phyloP scores from a whole-genome alignment of 2,329 filamentous ascomycete species.

The Trichocomaceae sp. region DNA sequence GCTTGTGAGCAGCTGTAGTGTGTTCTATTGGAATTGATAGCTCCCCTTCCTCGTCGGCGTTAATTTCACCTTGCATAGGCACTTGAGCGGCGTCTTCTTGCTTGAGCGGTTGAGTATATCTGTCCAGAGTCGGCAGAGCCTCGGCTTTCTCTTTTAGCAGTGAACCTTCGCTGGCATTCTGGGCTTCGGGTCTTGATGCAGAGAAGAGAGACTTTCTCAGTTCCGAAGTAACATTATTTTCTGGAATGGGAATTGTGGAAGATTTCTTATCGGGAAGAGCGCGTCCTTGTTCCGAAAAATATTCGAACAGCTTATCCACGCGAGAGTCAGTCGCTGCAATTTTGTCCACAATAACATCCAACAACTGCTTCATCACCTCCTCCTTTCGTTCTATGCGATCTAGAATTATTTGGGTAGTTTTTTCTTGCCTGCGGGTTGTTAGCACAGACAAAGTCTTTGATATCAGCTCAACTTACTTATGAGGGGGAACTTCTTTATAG shows the following conservation, averaged over 20 bases:
- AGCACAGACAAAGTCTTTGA: background rate
- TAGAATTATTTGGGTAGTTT: conserved; percentile 33
- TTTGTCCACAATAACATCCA: background rate
- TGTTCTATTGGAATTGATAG: conserved; percentile 76
- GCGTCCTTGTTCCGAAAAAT: background rate
- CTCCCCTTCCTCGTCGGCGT: conserved; percentile 41
- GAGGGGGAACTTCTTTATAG: conserved; percentile 84
- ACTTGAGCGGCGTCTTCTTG: conserved; percentile 10
- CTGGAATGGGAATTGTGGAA: background rate
- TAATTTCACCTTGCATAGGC: conserved; percentile 4
- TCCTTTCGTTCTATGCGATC: conserved; percentile 18
- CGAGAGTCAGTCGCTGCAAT: background rate
- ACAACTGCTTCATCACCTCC: background rate
- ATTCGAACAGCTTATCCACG: background rate
- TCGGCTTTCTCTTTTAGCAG: background rate
- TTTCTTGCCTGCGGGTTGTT: conserved; percentile 31
- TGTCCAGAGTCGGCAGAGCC: background rate
- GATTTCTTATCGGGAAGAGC: background rate
- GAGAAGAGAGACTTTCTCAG: background rate
- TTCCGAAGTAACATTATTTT: background rate
- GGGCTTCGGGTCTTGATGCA: background rate
- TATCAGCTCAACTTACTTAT: conserved; percentile 59
- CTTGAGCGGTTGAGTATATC: conserved; percentile 17
- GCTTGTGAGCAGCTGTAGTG: conserved; percentile 78
- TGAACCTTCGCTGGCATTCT: background rate